Evolutionary conservation across 2,329 filamentous ascomycete genomes (phyloP).

Genomic region (Chaetomium sp.): DNA sequence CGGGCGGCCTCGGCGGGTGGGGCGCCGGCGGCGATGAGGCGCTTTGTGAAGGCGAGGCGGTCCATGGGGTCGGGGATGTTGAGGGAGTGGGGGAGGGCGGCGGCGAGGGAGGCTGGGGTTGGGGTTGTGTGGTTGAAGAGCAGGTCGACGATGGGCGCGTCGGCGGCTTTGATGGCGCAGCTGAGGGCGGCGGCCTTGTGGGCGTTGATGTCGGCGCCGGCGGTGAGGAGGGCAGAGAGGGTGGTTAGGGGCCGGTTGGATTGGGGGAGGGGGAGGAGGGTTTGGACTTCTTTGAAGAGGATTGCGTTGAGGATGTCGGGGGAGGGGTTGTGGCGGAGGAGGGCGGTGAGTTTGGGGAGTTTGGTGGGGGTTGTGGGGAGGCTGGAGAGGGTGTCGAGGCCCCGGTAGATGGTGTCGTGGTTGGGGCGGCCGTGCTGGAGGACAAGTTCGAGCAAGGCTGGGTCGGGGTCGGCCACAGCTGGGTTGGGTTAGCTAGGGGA

Average conservation of each 20-base stretch:
- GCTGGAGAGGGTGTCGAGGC: conserved; percentile 47
- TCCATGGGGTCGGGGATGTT: conserved; percentile 55
- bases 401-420: conserved; percentile 47
- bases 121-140: conserved; percentile 45
- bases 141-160: conserved; percentile 51
- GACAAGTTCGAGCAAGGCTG: conserved; percentile 51
- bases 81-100: conserved; percentile 55
- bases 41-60: conserved; percentile 53
- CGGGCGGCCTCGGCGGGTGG: conserved; percentile 52
- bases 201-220: conserved; percentile 58
- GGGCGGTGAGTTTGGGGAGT: conserved; percentile 51
- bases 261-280: conserved; percentile 44
- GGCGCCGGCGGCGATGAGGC: conserved; percentile 53
- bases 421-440: conserved; percentile 51
- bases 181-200: conserved; percentile 55
- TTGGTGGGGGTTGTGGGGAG: conserved; percentile 51
- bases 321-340: conserved; percentile 49
- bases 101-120: conserved; percentile 47
- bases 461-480: conserved; percentile 49
- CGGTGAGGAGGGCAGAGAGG: conserved; percentile 50
- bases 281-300: conserved; percentile 55
- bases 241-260: conserved; percentile 48
- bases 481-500: conserved; percentile 25
- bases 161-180: conserved; percentile 51
- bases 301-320: conserved; percentile 49